phyloP scores from a whole-genome alignment of 495 filamentous ascomycete genomes.

The Penicillium argentinense region DNA sequence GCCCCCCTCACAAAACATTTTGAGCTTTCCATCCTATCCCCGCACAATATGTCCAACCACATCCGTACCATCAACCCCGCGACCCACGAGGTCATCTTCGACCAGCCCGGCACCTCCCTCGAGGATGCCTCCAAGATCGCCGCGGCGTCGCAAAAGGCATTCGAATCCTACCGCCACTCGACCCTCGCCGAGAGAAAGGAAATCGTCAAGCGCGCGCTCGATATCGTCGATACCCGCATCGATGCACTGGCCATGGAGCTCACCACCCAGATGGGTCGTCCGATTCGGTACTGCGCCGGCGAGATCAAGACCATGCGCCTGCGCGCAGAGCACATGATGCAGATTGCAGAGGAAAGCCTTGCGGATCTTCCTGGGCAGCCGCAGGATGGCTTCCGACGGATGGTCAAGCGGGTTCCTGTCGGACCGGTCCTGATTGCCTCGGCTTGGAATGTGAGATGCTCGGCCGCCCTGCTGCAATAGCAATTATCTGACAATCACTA shows the following conservation, averaged over 20 bases:
- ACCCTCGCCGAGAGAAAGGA: constrained; percentile 67
- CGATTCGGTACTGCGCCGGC: constrained; percentile 78
- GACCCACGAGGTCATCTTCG: constrained; percentile 77
- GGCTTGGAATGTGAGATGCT: constrained; percentile 84
- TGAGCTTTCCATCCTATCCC: not conserved
- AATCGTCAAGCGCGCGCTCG: constrained; percentile 76
- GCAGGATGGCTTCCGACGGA: constrained; percentile 83
- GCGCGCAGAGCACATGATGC: constrained; percentile 79
- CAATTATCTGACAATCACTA: constrained; percentile 31
- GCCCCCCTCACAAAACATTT: constrained; percentile 4
- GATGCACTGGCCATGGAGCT: constrained; percentile 81
- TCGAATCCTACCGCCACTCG: constrained; percentile 64
- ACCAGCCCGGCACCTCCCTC: constrained; percentile 71
- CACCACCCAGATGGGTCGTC: constrained; percentile 91
- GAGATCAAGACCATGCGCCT: constrained; percentile 84
- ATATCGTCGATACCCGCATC: constrained; percentile 62
- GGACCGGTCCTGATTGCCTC: constrained; percentile 84
- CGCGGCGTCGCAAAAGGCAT: constrained; percentile 65
- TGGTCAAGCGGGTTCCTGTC: constrained; percentile 81
- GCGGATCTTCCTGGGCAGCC: constrained; percentile 67
- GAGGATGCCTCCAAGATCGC: constrained; percentile 67
- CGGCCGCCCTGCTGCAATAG: not conserved
- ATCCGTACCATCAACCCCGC: constrained; percentile 89
- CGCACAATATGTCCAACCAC: constrained; percentile 70
- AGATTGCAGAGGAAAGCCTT: constrained; percentile 70